A percentile compares a stretch with the other conserved stretches of the same genome.
These are phyloP conservation scores for Pleurotus djamor DNA, from an alignment of 768 basidiomycete species.

Conservation along the genomic window DNA sequence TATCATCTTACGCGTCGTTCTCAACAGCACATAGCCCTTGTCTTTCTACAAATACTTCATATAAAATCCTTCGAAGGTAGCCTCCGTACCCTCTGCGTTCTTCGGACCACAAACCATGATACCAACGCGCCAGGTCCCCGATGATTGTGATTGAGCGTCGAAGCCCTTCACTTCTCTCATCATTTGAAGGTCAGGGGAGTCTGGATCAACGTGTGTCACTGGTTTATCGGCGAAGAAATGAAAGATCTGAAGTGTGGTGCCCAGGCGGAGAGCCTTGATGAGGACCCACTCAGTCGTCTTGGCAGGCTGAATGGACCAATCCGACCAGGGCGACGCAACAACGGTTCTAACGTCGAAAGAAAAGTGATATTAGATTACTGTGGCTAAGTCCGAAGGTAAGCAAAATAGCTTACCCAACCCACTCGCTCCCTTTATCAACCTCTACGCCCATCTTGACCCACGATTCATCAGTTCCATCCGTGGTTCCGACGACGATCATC, in stretches of 20 bases:
- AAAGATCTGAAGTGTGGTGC: background rate
- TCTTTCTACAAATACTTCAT: slow-evolving; percentile 2
- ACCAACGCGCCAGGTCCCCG: slow-evolving; percentile 5
- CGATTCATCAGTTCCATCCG: background rate
- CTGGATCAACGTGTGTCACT: background rate
- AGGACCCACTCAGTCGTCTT: slow-evolving; percentile 2
- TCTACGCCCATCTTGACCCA: slow-evolving; percentile 10
- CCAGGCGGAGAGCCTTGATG: slow-evolving; percentile 4
- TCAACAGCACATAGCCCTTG: too few relatives aligned
- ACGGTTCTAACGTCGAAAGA: background rate
- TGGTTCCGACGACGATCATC: slow-evolving; percentile 5
- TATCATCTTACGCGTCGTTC: too few relatives aligned
- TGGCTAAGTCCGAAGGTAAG: too few relatives aligned
- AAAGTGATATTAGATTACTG: too few relatives aligned
- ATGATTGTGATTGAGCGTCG: background rate
- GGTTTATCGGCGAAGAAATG: slow-evolving; percentile 1
- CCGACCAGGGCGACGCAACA: slow-evolving; percentile 10
- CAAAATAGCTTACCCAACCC: slow-evolving; percentile 4
- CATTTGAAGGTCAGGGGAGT: background rate
- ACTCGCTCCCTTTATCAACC: slow-evolving; percentile 10
- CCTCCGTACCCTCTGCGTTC: slow-evolving; percentile 9
- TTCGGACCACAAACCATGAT: slow-evolving; percentile 13
- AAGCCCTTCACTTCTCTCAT: slow-evolving; percentile 11
- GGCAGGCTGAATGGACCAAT: slow-evolving; percentile 10
- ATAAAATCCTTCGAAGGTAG: slow-evolving; percentile 6